Evolutionary conservation across 805 yeast species (phyloP), one percentile per base, ranked within the genome.

Genomic region (Saturnispora sanitii): DNA sequence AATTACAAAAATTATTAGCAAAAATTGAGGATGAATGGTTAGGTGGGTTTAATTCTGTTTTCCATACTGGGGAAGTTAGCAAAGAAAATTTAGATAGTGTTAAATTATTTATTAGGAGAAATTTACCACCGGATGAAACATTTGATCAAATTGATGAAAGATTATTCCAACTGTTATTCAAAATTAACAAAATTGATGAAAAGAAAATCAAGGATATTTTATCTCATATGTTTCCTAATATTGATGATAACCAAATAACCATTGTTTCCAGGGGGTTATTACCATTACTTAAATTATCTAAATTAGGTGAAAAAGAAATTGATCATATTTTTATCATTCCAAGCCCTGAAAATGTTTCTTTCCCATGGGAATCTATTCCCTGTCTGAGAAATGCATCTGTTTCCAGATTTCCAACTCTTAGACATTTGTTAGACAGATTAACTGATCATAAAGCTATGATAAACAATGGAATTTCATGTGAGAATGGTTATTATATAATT

Each of bases 351-450:
- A 79, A 94, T 48, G 72, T 73, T n/a, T 55, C 58, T 16, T 65
- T 92, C 25, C 98, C 98, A 0, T 92, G 97, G 97, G 99, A 92
- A 53, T 78, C 86, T 1, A 54, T 88, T 25, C 70, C 77, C 0
- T 67, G 70, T 33, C 55, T 88, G 41, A 58, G 73, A 38, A 53
- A 55, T 0, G 62, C 60, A 35, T 77, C 94, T 0, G 70, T 82
- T 0, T 73, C 94, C 0, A 65, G 97, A 47, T 70, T 87, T 58
- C 94, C 96, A 0, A 81, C 94, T 0, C 42, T 77, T 12, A 52
- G 57, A 1, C 50, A 68, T 34, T 57, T 85, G 13, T 34, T 58
- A 1, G 60, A 68, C 2, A 43, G 70, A 37, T 64, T 70, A 34
- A 51, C 41, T 41, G 46, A 25, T 29, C 45, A 44, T 26, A 35